Conservation (phyloP, 2,329 filamentous ascomycete species). For the Alternaria infectoria region DNA sequence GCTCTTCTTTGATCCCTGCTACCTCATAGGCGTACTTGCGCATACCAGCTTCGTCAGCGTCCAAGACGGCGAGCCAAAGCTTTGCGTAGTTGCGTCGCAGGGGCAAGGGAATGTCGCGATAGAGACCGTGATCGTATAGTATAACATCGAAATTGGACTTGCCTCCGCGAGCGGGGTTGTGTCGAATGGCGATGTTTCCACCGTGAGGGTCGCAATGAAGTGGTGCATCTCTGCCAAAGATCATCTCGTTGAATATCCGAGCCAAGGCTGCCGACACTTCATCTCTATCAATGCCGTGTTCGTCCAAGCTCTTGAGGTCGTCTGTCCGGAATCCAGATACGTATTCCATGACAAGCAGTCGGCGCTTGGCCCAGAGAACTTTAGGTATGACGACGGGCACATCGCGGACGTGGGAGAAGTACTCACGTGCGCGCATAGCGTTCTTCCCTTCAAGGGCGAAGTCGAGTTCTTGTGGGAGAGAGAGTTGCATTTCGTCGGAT, state of each 20-base stretch:
- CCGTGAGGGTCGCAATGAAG: constrained; percentile 97
- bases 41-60: constrained; percentile 86
- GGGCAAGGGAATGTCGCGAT: constrained; percentile 83
- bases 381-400: constrained; percentile 87
- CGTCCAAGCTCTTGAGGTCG: constrained; percentile 85
- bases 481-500: constrained; percentile 88
- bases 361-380: constrained; percentile 85
- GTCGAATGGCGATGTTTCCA: constrained; percentile 90
- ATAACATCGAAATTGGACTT: constrained; percentile 89
- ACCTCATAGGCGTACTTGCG: constrained; percentile 87
- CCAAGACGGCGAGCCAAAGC: constrained; percentile 95
- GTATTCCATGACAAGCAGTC: constrained; percentile 95
- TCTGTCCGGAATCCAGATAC: constrained; percentile 86
- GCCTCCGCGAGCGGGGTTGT: constrained; percentile 66
- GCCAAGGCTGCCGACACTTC: constrained; percentile 92
- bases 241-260: constrained; percentile 99
- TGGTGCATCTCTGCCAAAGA: constrained; percentile 86
- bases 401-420: constrained; percentile 76
- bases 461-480: constrained; percentile 88
- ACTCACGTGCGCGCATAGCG: constrained; percentile 76
- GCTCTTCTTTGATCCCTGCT: constrained; percentile 83
- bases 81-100: constrained; percentile 90
- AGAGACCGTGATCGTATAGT: constrained; percentile 95
- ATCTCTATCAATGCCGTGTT: constrained; percentile 86
- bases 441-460: constrained; percentile 87